phyloP scores from a whole-genome alignment of 257 asterid genomes.

The Thymus quinquecostatus region DNA sequence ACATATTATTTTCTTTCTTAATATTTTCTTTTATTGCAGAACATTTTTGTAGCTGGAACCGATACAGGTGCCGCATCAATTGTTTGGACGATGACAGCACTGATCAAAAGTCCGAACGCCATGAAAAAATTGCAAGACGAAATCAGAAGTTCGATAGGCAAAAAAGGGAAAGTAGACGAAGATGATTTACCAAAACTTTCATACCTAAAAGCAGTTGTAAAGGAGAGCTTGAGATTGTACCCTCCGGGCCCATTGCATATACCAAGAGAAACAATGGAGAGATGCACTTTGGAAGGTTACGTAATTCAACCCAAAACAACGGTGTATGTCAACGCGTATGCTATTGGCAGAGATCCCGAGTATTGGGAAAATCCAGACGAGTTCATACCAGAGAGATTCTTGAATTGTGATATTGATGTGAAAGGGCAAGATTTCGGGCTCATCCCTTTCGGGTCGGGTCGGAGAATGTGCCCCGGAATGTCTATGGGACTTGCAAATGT shows the following conservation, averaged over 20 bases:
- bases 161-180: slow-evolving; percentile 19
- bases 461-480: not conserved
- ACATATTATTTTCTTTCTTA: too few relatives aligned
- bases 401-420: not conserved
- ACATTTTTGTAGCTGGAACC: not conserved
- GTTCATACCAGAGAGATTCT: not conserved
- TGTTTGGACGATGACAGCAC: too few relatives aligned
- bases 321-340: not conserved
- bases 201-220: slow-evolving; percentile 29
- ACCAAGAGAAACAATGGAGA: not conserved
- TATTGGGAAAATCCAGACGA: not conserved
- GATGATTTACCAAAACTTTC: slow-evolving; percentile 25
- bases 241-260: not conserved
- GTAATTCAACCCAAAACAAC: not conserved
- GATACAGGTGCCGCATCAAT: not conserved
- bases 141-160: slow-evolving; percentile 11
- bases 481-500: not conserved
- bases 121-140: slow-evolving; percentile 25
- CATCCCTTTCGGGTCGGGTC: not conserved
- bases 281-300: not conserved
- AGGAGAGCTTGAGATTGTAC: not conserved
- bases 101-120: not conserved
- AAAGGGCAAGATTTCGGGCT: not conserved
- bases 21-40: not conserved
- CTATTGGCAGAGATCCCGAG: not conserved